These are phyloP conservation scores for Neonectria sp. DNA, from an alignment of 2,329 filamentous ascomycete genomes.

Conservation along the genomic window DNA sequence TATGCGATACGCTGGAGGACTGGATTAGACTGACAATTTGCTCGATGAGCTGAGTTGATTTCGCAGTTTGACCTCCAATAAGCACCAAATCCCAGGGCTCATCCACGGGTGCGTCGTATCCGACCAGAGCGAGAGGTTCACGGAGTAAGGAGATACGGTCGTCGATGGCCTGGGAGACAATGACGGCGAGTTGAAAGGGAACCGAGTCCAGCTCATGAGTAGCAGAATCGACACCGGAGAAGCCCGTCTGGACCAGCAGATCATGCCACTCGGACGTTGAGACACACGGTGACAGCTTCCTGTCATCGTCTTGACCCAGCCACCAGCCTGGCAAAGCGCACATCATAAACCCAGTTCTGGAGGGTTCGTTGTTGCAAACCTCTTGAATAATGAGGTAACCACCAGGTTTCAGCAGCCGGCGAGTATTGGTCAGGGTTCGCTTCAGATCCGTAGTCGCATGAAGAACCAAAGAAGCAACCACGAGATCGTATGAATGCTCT, in stretches of 20 bases:
- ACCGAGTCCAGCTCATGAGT: neutral
- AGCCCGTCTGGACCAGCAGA: conserved; percentile 2
- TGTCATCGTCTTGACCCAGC: conserved; percentile 19
- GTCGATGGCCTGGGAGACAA: conserved; percentile 17
- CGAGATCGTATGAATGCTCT: conserved; percentile 23
- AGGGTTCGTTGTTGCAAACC: conserved; percentile 16
- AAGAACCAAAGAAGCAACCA: neutral
- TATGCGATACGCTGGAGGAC: conserved; percentile 3
- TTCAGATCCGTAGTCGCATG: neutral
- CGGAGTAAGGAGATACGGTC: conserved; percentile 1
- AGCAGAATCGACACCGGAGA: conserved; percentile 4
- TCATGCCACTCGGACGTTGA: neutral
- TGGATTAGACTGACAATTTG: neutral
- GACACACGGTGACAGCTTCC: neutral
- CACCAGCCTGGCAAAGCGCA: conserved; percentile 25
- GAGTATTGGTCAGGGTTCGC: conserved; percentile 7
- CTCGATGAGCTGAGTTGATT: conserved; percentile 2
- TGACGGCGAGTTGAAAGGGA: neutral
- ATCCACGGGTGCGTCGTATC: neutral
- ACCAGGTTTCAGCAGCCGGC: conserved; percentile 25
- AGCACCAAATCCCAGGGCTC: conserved; percentile 7
- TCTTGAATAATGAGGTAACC: conserved; percentile 26
- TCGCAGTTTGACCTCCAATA: neutral
- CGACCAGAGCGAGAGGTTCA: conserved; percentile 6
- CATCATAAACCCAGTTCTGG: conserved; percentile 21